phyloP scores from a whole-genome alignment of 164 flowering plant genomes.

The Saururus chinensis region DNA sequence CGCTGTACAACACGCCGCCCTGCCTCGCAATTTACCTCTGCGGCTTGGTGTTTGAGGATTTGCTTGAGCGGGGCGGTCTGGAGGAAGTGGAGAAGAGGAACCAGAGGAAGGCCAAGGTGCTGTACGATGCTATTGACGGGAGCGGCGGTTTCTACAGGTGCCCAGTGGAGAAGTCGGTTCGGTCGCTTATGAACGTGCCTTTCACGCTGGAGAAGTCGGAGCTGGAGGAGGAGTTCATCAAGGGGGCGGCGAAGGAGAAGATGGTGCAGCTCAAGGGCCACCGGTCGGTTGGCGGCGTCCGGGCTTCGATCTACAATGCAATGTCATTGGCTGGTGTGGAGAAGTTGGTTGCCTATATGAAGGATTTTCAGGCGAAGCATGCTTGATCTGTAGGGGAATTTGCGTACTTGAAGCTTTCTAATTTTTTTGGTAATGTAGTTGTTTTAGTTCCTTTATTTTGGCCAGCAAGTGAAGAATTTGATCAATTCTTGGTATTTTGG shows the following conservation, averaged over 20 bases:
- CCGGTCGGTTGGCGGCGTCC: constrained; percentile 91
- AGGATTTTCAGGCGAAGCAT: constrained; percentile 81
- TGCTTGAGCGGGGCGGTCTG: constrained; percentile 72
- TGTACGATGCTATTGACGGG: constrained; percentile 66
- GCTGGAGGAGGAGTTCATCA: constrained; percentile 74
- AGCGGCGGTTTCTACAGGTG: constrained; percentile 82
- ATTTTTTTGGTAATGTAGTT: no score
- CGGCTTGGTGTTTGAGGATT: constrained; percentile 54
- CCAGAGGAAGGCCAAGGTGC: constrained; percentile 51
- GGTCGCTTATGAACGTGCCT: constrained; percentile 97
- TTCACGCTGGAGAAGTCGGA: constrained; percentile 84
- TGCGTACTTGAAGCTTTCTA: no score
- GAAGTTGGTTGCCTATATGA: constrained; percentile 94
- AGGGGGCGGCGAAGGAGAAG: constrained; percentile 78
- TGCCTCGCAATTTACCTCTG: constrained; percentile 57
- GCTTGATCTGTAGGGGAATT: constrained; percentile 10
- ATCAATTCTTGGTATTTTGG: no score
- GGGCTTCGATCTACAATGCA: constrained; percentile 97
- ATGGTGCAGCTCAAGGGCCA: constrained; percentile 98
- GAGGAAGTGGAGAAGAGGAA: constrained; percentile 86
- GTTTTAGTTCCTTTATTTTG: no score
- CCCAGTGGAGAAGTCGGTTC: constrained; percentile 88
- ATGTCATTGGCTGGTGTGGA: constrained; percentile 95
- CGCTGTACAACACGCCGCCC: constrained; percentile 88
- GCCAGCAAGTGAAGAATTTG: no score